A percentile compares a stretch with the other conserved stretches of the same genome.
Conservation (phyloP, 305 asterid species). For the Rubia peregrina region DNA sequence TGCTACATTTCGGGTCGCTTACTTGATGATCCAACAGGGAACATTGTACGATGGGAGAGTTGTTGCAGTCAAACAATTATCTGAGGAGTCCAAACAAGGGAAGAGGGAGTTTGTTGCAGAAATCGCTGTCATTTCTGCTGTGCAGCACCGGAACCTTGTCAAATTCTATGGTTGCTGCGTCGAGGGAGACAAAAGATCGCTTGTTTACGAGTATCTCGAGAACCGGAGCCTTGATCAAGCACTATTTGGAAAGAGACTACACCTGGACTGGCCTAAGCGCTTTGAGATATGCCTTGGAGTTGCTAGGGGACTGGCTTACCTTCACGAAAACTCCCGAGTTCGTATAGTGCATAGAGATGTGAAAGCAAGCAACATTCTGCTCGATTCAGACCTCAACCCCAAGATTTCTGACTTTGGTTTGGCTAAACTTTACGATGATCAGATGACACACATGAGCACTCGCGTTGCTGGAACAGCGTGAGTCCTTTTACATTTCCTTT, state of each 20-base stretch:
- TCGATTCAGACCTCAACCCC: constrained; percentile 53
- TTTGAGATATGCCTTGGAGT: constrained; percentile 71
- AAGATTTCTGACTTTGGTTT: constrained; percentile 78
- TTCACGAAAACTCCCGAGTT: constrained; percentile 73
- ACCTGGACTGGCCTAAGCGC: constrained; percentile 60
- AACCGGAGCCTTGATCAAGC: constrained; percentile 78
- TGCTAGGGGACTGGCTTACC: constrained; percentile 74
- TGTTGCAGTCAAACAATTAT: constrained; percentile 60
- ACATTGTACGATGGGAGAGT: constrained; percentile 53
- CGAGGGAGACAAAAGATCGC: constrained; percentile 57
- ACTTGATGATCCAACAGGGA: constrained; percentile 39
- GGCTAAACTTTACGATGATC: constrained; percentile 76
- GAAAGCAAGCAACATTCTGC: constrained; percentile 74
- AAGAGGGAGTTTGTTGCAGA: constrained; percentile 71
- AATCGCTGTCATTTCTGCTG: constrained; percentile 66
- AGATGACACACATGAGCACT: constrained; percentile 70
- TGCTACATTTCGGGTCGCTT: too few relatives aligned
- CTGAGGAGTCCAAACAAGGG: constrained; percentile 69
- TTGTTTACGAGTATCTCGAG: constrained; percentile 64
- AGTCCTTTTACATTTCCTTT: constrained; percentile 15
- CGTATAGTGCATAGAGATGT: constrained; percentile 85
- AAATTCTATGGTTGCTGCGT: constrained; percentile 75
- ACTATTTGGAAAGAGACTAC: constrained; percentile 50
- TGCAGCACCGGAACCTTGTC: constrained; percentile 80
- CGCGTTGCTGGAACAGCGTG: constrained; percentile 80